Evolutionary conservation across 2,329 filamentous ascomycete genomes (phyloP).

Genomic region (Calonectria pseudoturangicola): DNA sequence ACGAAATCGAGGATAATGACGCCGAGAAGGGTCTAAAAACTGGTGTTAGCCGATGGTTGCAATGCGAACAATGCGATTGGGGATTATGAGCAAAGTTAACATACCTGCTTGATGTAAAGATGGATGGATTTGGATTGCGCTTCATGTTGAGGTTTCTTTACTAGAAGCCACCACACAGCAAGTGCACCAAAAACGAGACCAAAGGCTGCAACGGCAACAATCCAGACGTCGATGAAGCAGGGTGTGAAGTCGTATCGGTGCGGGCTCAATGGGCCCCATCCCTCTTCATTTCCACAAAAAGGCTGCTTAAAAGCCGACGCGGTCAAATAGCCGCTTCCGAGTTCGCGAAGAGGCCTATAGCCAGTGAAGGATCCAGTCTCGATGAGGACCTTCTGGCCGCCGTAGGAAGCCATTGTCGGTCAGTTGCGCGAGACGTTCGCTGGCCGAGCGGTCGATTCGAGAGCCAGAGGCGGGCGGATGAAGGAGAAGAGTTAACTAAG

Average conservation of each 20-base stretch:
- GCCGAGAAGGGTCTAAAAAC: conserved; percentile 73
- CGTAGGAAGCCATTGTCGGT: conserved; percentile 56
- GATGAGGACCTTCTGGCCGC: conserved; percentile 68
- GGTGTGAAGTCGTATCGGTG: conserved; percentile 95
- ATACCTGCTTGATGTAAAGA: conserved; percentile 93
- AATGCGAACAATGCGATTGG: conserved; percentile 9
- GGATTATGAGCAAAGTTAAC: not conserved
- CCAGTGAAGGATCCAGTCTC: conserved; percentile 78
- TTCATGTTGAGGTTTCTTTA: conserved; percentile 76
- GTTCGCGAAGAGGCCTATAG: conserved; percentile 68
- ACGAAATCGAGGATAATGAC: conserved; percentile 80
- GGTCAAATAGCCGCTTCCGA: conserved; percentile 77
- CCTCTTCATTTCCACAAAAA: conserved; percentile 91
- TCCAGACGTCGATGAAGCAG: conserved; percentile 96
- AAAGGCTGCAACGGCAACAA: conserved; percentile 85
- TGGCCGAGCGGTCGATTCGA: conserved; percentile 28
- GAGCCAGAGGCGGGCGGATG: conserved; percentile 10
- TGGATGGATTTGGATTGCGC: conserved; percentile 89
- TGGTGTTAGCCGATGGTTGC: not conserved
- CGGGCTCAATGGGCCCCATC: conserved; percentile 95
- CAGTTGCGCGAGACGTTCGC: conserved; percentile 51
- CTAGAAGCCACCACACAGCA: conserved; percentile 87
- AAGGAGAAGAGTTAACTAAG: conserved; percentile 5
- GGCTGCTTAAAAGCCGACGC: conserved; percentile 76
- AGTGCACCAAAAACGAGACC: conserved; percentile 85